phyloP scores from a whole-genome alignment of 768 basidiomycete genomes.

The Chalciporus piperatus region DNA sequence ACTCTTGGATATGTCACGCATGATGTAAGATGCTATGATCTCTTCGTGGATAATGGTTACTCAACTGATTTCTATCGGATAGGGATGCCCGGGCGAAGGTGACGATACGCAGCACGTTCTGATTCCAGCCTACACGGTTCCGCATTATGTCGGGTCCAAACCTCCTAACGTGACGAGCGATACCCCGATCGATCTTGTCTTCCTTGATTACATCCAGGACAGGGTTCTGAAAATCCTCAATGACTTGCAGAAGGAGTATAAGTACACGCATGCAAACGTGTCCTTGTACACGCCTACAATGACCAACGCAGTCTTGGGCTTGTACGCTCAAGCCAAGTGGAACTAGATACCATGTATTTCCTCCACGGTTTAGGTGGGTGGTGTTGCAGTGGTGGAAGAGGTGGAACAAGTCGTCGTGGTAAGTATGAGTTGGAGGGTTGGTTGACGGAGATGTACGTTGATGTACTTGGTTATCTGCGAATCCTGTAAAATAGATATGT shows the following conservation, averaged over 20 bases:
- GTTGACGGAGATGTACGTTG: too few species aligned
- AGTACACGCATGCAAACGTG: slow-evolving; percentile 53
- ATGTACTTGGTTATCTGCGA: too few species aligned
- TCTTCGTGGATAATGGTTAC: neutral
- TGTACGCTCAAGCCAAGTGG: slow-evolving; percentile 38
- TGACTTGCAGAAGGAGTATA: slow-evolving; percentile 44
- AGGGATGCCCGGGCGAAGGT: slow-evolving; percentile 72
- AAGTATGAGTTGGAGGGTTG: too few species aligned
- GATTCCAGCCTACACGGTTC: slow-evolving; percentile 50
- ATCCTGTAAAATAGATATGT: too few species aligned
- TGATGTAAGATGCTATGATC: slow-evolving; percentile 47
- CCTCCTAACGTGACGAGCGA: slow-evolving; percentile 48
- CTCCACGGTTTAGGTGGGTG: too few species aligned
- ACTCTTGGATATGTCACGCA: slow-evolving; percentile 75
- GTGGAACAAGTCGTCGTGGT: too few species aligned
- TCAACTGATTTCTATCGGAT: neutral
- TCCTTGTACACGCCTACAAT: slow-evolving; percentile 47
- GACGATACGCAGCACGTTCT: slow-evolving; percentile 70
- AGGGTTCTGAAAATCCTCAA: slow-evolving; percentile 58
- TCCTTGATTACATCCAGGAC: slow-evolving; percentile 63
- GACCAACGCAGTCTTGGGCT: slow-evolving; percentile 37
- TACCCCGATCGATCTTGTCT: slow-evolving; percentile 68
- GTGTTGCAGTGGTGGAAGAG: too few species aligned
- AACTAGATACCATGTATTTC: slow-evolving; percentile 14
- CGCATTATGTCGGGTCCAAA: slow-evolving; percentile 58